Evolutionary conservation across 176 grass and related monocot species (phyloP).

Genomic region (Miscanthus lutarioriparius): DNA sequence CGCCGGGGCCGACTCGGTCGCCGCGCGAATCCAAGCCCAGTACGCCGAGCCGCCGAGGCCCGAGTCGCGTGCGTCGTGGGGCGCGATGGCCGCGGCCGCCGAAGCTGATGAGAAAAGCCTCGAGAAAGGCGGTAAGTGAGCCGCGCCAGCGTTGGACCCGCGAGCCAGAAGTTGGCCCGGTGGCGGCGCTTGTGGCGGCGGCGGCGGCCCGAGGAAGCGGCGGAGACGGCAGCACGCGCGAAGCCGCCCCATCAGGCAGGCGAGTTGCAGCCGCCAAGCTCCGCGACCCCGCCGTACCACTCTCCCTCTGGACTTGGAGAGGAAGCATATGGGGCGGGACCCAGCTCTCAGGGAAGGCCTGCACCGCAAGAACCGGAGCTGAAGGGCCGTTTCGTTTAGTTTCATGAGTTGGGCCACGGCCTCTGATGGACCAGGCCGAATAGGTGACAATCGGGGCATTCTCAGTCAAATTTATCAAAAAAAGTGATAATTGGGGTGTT

Average conservation of each 20-base stretch:
- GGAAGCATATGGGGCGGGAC: conserved; percentile 13
- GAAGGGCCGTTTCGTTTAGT: neutral
- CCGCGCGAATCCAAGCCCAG: conserved; percentile 48
- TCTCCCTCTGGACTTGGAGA: conserved; percentile 1
- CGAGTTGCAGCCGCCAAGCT: conserved; percentile 19
- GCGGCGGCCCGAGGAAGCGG: conserved; percentile 30
- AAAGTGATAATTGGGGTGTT: too few relatives aligned
- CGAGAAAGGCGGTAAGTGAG: neutral
- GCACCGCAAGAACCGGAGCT: neutral
- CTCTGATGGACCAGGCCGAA: neutral
- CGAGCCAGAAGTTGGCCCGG: neutral
- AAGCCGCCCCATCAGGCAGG: conserved; percentile 50
- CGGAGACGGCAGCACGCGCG: conserved; percentile 50
- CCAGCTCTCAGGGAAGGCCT: neutral
- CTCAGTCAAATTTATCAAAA: too few relatives aligned
- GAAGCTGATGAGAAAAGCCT: conserved; percentile 41
- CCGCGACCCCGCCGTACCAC: neutral
- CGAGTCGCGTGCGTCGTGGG: conserved; percentile 36
- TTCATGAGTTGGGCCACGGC: neutral
- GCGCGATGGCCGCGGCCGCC: conserved; percentile 13
- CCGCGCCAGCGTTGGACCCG: neutral
- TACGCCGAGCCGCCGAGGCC: conserved; percentile 37
- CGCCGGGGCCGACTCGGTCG: conserved; percentile 41
- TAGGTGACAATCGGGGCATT: too few relatives aligned
- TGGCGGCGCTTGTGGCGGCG: neutral